Evolutionary conservation across 2,329 filamentous ascomycete genomes (phyloP).

Genomic region (Monilinia laxa): DNA sequence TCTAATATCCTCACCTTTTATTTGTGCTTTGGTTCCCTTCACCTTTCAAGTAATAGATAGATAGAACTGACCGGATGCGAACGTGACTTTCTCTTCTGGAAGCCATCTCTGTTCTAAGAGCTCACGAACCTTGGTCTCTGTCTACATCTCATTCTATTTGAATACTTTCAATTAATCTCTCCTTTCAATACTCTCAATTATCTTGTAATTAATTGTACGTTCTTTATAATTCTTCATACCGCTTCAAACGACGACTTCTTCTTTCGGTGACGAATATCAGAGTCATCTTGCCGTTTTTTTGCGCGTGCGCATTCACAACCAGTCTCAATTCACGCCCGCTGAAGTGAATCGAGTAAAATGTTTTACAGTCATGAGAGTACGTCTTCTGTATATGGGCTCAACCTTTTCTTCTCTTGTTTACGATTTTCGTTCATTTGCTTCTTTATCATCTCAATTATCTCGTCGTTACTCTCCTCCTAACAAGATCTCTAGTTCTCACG

Average conservation of each 20-base stretch:
- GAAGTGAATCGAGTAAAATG: slow-evolving; percentile 52
- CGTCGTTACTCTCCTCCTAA: background rate
- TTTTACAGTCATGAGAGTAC: slow-evolving; percentile 95
- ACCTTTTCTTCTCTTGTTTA: background rate
- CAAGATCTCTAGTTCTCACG: slow-evolving; percentile 62
- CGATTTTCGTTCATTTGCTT: background rate
- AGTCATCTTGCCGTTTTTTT: too few species aligned
- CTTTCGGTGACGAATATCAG: background rate
- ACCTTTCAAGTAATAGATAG: background rate
- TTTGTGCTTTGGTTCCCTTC: background rate
- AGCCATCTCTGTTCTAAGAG: background rate
- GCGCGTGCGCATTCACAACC: background rate
- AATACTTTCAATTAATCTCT: background rate
- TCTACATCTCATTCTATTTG: background rate
- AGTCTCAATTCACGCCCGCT: background rate
- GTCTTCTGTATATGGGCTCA: slow-evolving; percentile 37
- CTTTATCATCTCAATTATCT: background rate
- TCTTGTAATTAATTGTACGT: background rate
- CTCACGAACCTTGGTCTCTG: background rate
- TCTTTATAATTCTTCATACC: background rate
- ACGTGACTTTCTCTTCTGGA: background rate
- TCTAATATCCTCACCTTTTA: background rate
- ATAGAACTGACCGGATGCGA: background rate
- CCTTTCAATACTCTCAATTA: background rate
- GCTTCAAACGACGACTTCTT: background rate